These are phyloP conservation scores for Schizophyllum commune DNA, from an alignment of 1,284 basidiomycete species.

Conservation along the genomic window DNA sequence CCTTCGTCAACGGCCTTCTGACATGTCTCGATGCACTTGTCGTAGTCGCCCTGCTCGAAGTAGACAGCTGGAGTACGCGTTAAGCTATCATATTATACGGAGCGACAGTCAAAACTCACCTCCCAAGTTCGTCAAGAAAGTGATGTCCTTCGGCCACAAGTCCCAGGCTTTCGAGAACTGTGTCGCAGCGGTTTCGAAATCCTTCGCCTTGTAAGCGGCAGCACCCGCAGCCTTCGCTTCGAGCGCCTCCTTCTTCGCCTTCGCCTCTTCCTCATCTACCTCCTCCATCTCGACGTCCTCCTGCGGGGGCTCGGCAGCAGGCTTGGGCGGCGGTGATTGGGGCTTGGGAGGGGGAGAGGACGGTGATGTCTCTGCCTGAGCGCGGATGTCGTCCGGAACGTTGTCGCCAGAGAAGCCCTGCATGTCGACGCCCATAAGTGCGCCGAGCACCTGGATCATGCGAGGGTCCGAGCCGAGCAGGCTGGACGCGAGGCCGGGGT, in stretches of 20 bases:
- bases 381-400: slow-evolving; percentile 75
- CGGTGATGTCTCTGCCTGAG: slow-evolving; percentile 39
- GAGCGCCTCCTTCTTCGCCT: slow-evolving; percentile 68
- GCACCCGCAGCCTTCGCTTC: slow-evolving; percentile 74
- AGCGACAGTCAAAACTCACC: slow-evolving; percentile 40
- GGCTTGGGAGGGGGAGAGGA: slow-evolving; percentile 33
- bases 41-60: slow-evolving; percentile 90
- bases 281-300: slow-evolving; percentile 60
- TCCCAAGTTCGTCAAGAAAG: slow-evolving; percentile 86
- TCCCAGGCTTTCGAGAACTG: slow-evolving; percentile 90
- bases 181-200: slow-evolving; percentile 66
- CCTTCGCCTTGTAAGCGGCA: slow-evolving; percentile 81
- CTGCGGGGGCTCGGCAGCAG: slow-evolving; percentile 30
- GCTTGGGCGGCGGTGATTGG: slow-evolving; percentile 21
- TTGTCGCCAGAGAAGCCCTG: slow-evolving; percentile 76
- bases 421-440: slow-evolving; percentile 90
- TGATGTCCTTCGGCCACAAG: slow-evolving; percentile 86
- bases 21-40: slow-evolving; percentile 87
- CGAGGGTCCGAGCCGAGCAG: slow-evolving; percentile 69
- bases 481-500: slow-evolving; percentile 55
- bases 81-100: background rate
- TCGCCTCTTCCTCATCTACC: slow-evolving; percentile 53
- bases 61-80: slow-evolving; percentile 59
- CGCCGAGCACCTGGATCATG: slow-evolving; percentile 92
- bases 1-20: slow-evolving; percentile 95